phyloP scores from a whole-genome alignment of 768 basidiomycete species.

The Tricholoma flavovirens region DNA sequence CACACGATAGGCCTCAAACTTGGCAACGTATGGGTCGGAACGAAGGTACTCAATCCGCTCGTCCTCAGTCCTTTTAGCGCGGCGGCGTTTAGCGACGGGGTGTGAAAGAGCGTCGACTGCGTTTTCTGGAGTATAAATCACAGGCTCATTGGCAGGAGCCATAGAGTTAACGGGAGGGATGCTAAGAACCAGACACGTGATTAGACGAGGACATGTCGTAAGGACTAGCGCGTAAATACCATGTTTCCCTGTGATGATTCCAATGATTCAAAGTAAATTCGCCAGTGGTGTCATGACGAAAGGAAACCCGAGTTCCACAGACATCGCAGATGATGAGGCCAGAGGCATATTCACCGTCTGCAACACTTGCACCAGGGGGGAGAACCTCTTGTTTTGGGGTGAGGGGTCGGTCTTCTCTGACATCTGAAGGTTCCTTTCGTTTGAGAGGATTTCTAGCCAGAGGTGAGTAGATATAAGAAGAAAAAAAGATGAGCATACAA shows the following conservation, averaged over 20 bases:
- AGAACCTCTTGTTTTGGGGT: slow-evolving; percentile 1
- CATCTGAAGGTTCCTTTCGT: slow-evolving; percentile 23
- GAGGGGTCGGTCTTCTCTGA: neutral
- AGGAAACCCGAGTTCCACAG: slow-evolving; percentile 57
- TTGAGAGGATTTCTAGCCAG: slow-evolving; percentile 13
- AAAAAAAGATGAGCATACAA: neutral
- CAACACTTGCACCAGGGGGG: slow-evolving; percentile 7
- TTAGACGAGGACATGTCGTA: neutral
- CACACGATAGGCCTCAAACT: slow-evolving; percentile 76
- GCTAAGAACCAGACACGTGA: neutral
- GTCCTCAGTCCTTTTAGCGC: slow-evolving; percentile 73
- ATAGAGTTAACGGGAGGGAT: neutral
- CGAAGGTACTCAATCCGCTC: slow-evolving; percentile 69
- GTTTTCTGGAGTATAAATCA: slow-evolving; percentile 39
- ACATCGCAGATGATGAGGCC: slow-evolving; percentile 62
- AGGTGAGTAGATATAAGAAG: neutral
- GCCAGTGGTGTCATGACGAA: slow-evolving; percentile 58
- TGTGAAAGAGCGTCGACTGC: slow-evolving; percentile 37
- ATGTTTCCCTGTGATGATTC: slow-evolving; percentile 58
- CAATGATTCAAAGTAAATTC: slow-evolving; percentile 65
- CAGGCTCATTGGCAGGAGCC: slow-evolving; percentile 26
- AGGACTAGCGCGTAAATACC: slow-evolving; percentile 30
- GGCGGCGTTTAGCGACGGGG: slow-evolving; percentile 56
- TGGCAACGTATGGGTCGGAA: slow-evolving; percentile 70
- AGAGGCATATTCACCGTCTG: slow-evolving; percentile 50